A percentile compares a stretch with the other conserved stretches of the same genome.
Evolutionary conservation across 2,329 filamentous ascomycete genomes (phyloP).

Genomic region (Torrubiella hemipterigena): DNA sequence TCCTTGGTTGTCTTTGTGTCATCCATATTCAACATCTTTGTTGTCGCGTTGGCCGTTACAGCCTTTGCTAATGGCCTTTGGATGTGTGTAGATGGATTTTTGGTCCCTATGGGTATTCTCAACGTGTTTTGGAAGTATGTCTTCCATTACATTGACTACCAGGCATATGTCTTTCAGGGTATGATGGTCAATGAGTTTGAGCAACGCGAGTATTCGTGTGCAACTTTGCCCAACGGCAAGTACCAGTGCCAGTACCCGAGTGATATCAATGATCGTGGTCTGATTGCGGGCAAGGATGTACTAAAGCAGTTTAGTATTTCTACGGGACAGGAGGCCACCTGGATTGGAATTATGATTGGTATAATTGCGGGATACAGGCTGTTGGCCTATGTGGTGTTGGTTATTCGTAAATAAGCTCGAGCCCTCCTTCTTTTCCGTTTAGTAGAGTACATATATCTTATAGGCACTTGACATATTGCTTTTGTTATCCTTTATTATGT

Average conservation of each 20-base stretch:
- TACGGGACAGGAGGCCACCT: slow-evolving; percentile 59
- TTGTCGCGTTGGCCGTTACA: slow-evolving; percentile 64
- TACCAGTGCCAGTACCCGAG: slow-evolving; percentile 64
- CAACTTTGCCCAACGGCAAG: slow-evolving; percentile 14
- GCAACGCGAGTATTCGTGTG: slow-evolving; percentile 50
- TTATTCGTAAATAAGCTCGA: slow-evolving; percentile 4
- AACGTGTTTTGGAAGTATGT: slow-evolving; percentile 82
- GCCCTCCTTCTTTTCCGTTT: no score
- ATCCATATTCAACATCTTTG: slow-evolving; percentile 65
- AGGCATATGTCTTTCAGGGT: slow-evolving; percentile 75
- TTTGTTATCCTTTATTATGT: no score
- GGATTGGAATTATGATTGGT: slow-evolving; percentile 62
- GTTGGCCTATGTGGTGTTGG: slow-evolving; percentile 9
- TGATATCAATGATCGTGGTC: slow-evolving; percentile 48
- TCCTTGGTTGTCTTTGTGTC: slow-evolving; percentile 69
- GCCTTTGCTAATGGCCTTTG: slow-evolving; percentile 82
- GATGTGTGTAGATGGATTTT: slow-evolving; percentile 79
- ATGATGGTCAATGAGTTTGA: slow-evolving; percentile 91
- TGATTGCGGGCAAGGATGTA: slow-evolving; percentile 60
- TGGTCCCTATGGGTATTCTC: slow-evolving; percentile 59
- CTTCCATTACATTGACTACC: slow-evolving; percentile 83
- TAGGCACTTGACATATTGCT: no score
- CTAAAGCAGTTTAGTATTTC: slow-evolving; percentile 59
- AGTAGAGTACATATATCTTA: no score
- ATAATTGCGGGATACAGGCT: slow-evolving; percentile 63